These are phyloP conservation scores for Albugo laibachii DNA, from an alignment of 352 stramenopile species.

Conservation along the genomic window DNA sequence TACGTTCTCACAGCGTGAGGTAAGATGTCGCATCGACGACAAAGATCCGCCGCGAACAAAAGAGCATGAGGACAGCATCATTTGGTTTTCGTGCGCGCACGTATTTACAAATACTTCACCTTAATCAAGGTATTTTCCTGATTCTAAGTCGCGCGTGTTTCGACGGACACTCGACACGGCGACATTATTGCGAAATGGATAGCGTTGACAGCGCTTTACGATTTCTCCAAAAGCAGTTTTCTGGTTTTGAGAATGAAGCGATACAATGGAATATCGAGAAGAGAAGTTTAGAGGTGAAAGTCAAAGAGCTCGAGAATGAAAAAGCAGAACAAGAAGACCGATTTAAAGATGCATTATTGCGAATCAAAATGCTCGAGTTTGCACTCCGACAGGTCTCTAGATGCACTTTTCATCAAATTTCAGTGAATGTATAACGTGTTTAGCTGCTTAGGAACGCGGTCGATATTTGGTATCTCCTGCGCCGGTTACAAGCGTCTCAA, in stretches of 20 bases:
- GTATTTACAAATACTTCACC: too few species aligned
- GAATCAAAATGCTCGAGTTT: conserved; percentile 81
- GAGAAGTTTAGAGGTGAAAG: conserved; percentile 41
- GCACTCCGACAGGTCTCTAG: conserved; percentile 35
- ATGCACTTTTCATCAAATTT: too few species aligned
- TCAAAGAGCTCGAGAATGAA: conserved; percentile 61
- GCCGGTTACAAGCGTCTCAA: conserved; percentile 26
- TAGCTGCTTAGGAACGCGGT: conserved; percentile 23
- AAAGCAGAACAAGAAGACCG: conserved; percentile 55
- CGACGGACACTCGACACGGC: background rate
- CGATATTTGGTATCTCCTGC: conserved; percentile 60
- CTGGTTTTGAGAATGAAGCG: conserved; percentile 57
- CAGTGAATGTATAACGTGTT: background rate
- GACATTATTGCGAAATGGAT: conserved; percentile 24
- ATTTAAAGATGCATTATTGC: conserved; percentile 69
- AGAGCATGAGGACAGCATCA: too few species aligned
- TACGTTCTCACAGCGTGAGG: too few species aligned
- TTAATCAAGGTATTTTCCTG: too few species aligned
- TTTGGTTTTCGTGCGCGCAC: too few species aligned
- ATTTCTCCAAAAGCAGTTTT: conserved; percentile 70
- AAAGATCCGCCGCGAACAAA: too few species aligned
- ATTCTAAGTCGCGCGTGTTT: too few species aligned
- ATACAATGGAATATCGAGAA: conserved; percentile 59
- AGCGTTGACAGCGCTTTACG: conserved; percentile 70
- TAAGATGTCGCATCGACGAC: too few species aligned